phyloP scores from a whole-genome alignment of 2,329 filamentous ascomycete genomes.

The Beauveria rudraprayagi region DNA sequence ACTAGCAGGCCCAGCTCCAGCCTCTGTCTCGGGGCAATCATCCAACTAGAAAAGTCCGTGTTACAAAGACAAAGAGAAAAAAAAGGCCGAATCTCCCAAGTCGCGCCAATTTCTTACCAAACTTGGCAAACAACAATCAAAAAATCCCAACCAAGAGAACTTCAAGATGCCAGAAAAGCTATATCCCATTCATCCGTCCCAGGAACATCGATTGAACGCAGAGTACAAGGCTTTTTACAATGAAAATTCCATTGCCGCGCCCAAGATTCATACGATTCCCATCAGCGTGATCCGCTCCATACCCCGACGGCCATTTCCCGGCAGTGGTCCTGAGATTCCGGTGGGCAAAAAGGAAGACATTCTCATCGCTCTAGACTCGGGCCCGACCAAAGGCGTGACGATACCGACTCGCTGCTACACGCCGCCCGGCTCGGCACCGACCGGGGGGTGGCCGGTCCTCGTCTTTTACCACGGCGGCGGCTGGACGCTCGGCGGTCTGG shows the following conservation, averaged over 20 bases:
- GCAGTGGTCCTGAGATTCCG: neutral
- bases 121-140: neutral
- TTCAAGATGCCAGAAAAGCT: conserved; percentile 21
- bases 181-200: conserved; percentile 13
- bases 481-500: conserved; percentile 41
- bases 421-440: conserved; percentile 28
- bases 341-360: conserved; percentile 1
- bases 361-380: conserved; percentile 20
- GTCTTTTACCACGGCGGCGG: conserved; percentile 43
- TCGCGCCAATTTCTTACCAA: neutral
- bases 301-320: neutral
- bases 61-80: neutral
- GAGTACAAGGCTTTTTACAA: conserved; percentile 4
- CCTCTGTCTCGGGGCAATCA: neutral
- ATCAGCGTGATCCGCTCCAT: neutral
- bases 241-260: neutral
- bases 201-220: conserved; percentile 1
- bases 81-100: neutral
- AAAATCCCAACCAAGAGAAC: neutral
- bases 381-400: conserved; percentile 18
- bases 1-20: neutral
- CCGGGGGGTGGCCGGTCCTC: conserved; percentile 38
- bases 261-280: neutral
- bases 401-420: conserved; percentile 35
- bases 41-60: neutral